Evolutionary conservation across 202 grass and related monocot species (phyloP).

Genomic region (Zizania palustris): DNA sequence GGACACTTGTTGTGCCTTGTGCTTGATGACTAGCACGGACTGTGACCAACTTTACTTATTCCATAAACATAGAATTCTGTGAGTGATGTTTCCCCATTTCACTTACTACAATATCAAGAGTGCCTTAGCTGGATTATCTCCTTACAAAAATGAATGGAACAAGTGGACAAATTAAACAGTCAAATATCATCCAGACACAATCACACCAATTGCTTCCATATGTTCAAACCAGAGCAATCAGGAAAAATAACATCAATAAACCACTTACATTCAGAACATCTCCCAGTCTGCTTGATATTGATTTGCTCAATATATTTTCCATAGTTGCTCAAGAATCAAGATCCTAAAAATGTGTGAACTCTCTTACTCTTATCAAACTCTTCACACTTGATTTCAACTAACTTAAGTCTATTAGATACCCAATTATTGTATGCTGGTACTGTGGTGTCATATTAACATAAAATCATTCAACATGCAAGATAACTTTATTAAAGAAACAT

Average conservation of each 20-base stretch:
- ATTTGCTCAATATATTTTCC: neutral
- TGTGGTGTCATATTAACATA: neutral
- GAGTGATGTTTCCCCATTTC: neutral
- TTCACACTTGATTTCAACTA: slow-evolving; percentile 23
- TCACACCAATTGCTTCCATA: neutral
- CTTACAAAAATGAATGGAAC: neutral
- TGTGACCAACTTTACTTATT: neutral
- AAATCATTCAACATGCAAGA: neutral
- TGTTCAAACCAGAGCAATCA: no score
- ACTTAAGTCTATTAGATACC: neutral
- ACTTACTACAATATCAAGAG: neutral
- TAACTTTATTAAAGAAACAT: neutral
- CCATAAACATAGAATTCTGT: neutral
- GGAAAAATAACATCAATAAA: neutral
- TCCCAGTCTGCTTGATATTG: neutral
- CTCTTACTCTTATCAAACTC: slow-evolving; percentile 10
- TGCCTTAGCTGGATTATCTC: neutral
- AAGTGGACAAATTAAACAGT: neutral
- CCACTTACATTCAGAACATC: neutral
- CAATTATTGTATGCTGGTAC: neutral
- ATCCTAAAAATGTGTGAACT: slow-evolving; percentile 5
- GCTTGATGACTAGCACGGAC: neutral
- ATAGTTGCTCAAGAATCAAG: neutral
- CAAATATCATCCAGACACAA: neutral
- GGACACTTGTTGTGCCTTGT: neutral